Evolutionary conservation across 2,329 filamentous ascomycete genomes (phyloP).

Genomic region (Hansfordia pulvinata): DNA sequence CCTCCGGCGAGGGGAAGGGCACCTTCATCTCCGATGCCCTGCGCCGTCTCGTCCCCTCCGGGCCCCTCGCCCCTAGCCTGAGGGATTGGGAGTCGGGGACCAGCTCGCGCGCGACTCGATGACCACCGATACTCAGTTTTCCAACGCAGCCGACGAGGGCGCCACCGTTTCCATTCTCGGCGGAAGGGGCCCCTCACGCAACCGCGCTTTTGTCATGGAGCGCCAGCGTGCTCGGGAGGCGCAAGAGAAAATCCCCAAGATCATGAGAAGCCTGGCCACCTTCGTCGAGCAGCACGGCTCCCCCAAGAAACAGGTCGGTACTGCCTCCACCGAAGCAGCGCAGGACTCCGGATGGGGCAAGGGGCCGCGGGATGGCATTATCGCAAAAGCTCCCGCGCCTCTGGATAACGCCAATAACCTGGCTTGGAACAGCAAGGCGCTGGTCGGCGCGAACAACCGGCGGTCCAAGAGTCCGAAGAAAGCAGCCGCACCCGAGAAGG

Average conservation of each 20-base stretch:
- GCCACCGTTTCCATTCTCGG: slow-evolving; percentile 10
- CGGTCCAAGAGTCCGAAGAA: too few relatives aligned
- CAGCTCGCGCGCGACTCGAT: slow-evolving; percentile 11
- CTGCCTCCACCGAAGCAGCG: too few relatives aligned
- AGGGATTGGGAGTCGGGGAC: slow-evolving; percentile 18
- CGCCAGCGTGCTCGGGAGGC: slow-evolving; percentile 9
- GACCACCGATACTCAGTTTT: too few relatives aligned
- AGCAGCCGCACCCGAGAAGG: too few relatives aligned
- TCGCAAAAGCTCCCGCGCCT: too few relatives aligned
- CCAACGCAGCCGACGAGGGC: slow-evolving; percentile 11
- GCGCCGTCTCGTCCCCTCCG: slow-evolving; percentile 10
- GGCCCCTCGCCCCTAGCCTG: slow-evolving; percentile 13
- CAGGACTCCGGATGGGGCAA: too few relatives aligned
- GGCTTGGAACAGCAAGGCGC: too few relatives aligned
- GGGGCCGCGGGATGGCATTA: too few relatives aligned
- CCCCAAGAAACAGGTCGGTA: too few relatives aligned
- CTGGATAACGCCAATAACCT: too few relatives aligned
- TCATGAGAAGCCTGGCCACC: slow-evolving; percentile 12
- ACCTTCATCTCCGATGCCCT: slow-evolving; percentile 15
- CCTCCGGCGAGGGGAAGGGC: slow-evolving; percentile 7
- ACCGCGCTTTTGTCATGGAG: slow-evolving; percentile 9
- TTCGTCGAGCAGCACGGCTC: slow-evolving; percentile 11
- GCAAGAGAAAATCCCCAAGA: slow-evolving; percentile 7
- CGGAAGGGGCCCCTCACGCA: slow-evolving; percentile 6
- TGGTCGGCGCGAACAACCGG: too few relatives aligned